phyloP scores from a whole-genome alignment of 1,139 yeast genomes.

The Saccharomycopsis phalli region DNA sequence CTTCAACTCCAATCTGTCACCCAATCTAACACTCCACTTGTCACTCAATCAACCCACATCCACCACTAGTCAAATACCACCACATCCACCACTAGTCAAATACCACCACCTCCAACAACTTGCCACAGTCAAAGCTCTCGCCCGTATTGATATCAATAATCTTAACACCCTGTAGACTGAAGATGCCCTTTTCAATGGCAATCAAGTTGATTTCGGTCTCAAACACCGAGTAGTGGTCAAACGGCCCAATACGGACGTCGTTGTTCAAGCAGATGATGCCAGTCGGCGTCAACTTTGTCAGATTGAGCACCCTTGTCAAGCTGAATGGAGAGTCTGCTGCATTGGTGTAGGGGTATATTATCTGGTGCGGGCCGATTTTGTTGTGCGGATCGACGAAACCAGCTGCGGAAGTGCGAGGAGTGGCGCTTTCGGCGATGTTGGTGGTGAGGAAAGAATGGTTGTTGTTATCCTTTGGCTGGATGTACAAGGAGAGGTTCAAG shows the following conservation, averaged over 20 bases:
- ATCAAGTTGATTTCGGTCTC: constrained; percentile 55
- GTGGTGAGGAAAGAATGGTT: constrained; percentile 30
- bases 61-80: constrained; percentile 34
- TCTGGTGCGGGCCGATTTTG: constrained; percentile 13
- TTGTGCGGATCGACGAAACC: constrained; percentile 13
- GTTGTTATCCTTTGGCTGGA: constrained; percentile 20
- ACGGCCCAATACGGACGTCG: constrained; percentile 55
- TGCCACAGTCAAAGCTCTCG: constrained; percentile 66
- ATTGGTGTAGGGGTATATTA: constrained; percentile 18
- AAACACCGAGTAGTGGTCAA: constrained; percentile 53
- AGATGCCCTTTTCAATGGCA: constrained; percentile 59
- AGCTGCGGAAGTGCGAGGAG: constrained; percentile 14
- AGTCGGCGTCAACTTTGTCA: constrained; percentile 30
- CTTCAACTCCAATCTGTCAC: background rate
- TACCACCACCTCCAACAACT: constrained; percentile 62
- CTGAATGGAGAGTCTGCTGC: constrained; percentile 11
- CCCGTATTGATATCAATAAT: constrained; percentile 58
- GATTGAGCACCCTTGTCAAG: constrained; percentile 30
- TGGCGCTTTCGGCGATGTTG: constrained; percentile 25
- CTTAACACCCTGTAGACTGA: constrained; percentile 54
- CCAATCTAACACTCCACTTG: background rate
- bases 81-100: constrained; percentile 22
- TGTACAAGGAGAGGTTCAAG: constrained; percentile 32
- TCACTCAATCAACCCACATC: background rate
- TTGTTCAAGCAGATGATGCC: constrained; percentile 57